phyloP scores from a whole-genome alignment of 2,329 filamentous ascomycete species.

The Gremmenia infestans region DNA sequence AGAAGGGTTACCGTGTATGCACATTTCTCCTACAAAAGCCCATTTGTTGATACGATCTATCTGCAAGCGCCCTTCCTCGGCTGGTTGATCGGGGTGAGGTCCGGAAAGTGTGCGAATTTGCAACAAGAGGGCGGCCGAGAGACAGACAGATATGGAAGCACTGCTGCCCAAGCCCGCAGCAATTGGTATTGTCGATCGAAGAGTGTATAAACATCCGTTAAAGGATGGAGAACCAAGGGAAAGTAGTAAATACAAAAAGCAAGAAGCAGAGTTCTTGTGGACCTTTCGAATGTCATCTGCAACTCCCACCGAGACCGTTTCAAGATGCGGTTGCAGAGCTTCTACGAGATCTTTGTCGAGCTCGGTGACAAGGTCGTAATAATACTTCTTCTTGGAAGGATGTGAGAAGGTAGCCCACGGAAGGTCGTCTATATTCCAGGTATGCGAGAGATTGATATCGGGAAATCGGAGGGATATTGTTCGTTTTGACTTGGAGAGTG shows the following conservation, averaged over 20 bases:
- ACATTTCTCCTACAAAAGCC: slow-evolving; percentile 96
- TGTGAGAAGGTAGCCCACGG: slow-evolving; percentile 81
- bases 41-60: slow-evolving; percentile 95
- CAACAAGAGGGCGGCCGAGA: slow-evolving; percentile 76
- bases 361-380: slow-evolving; percentile 81
- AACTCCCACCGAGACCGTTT: slow-evolving; percentile 60
- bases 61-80: slow-evolving; percentile 81
- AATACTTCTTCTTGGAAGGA: slow-evolving; percentile 85
- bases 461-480: slow-evolving; percentile 86
- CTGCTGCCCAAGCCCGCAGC: slow-evolving; percentile 88
- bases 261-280: slow-evolving; percentile 73
- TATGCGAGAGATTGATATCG: slow-evolving; percentile 84
- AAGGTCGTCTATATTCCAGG: slow-evolving; percentile 88
- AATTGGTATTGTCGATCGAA: slow-evolving; percentile 91
- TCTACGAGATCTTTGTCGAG: slow-evolving; percentile 79
- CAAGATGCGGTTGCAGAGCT: slow-evolving; percentile 75
- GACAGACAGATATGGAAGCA: slow-evolving; percentile 87
- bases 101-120: slow-evolving; percentile 86
- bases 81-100: slow-evolving; percentile 85
- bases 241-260: slow-evolving; percentile 90
- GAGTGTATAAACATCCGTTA: slow-evolving; percentile 78
- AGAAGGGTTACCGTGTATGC: slow-evolving; percentile 94
- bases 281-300: slow-evolving; percentile 74
- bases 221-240: slow-evolving; percentile 77
- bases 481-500: slow-evolving; percentile 84